Conservation (phyloP, 495 filamentous ascomycete genomes). For the Venustampulla echinocandica region DNA sequence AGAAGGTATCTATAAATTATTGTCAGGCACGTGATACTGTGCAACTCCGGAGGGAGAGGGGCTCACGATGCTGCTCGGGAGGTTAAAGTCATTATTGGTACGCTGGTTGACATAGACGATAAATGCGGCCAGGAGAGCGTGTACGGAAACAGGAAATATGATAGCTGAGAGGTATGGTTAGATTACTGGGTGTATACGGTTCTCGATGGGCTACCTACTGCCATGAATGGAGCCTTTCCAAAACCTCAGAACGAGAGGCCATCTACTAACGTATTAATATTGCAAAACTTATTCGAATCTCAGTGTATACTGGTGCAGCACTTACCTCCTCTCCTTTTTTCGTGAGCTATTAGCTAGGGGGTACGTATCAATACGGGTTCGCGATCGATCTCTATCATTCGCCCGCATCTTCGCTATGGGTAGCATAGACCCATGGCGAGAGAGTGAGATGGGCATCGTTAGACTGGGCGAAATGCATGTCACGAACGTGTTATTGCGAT, state of each 20-base stretch:
- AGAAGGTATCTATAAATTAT: constrained; percentile 49
- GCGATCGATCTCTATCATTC: constrained; percentile 3
- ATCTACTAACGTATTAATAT: constrained; percentile 40
- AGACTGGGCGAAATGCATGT: background rate
- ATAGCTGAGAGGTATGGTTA: constrained; percentile 31
- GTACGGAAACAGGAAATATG: constrained; percentile 51
- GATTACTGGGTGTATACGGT: background rate
- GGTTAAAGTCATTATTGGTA: constrained; percentile 42
- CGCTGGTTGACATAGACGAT: constrained; percentile 55
- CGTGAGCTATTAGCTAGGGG: constrained; percentile 42
- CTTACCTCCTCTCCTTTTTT: constrained; percentile 36
- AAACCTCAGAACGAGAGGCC: constrained; percentile 67
- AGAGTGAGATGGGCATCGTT: constrained; percentile 10
- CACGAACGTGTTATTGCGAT: background rate
- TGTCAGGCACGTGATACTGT: background rate
- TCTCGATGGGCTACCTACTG: constrained; percentile 18
- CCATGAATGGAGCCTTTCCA: constrained; percentile 67
- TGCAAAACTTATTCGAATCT: background rate
- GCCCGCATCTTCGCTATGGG: constrained; percentile 8
- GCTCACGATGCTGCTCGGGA: constrained; percentile 58
- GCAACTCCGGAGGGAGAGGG: background rate
- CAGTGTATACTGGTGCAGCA: background rate
- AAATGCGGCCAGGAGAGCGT: constrained; percentile 54
- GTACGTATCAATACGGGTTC: constrained; percentile 26
- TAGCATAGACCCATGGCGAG: constrained; percentile 13